Base-by-base conservation (phyloP, 2,329 filamentous ascomycete genomes). In the Nigrospora oryzae region DNA sequence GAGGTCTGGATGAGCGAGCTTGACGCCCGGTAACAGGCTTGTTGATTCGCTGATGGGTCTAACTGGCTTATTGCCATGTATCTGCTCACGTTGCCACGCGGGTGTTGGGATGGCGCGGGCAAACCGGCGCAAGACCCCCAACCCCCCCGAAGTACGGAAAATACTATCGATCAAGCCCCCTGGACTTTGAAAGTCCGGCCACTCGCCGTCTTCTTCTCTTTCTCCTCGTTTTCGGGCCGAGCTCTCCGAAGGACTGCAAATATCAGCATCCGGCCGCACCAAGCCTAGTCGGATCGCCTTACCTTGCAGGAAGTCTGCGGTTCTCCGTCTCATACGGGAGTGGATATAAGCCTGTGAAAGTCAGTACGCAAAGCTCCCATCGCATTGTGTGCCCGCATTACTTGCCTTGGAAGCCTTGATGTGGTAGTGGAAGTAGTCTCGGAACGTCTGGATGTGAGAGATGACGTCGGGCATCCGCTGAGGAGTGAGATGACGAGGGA, bases 401-500 rank as follows among this genome's bases (percentile, higher is more conserved):
- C 51, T 43, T 64, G 82, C 80, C 75, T 98, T 98, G 51, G 90
- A 96, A 30, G 93, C 94, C 71, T 98, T 98, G 70, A 98, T 98
- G 68, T 98, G 93, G 67, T 99, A 99, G 68, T 99, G 93, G 76
- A 99, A 98, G 69, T 98, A 98, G 63, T 98, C 93, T 54, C 93
- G 87, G 86, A 98, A 98, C 13, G 93, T 99, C 70, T 99, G 94
- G 58, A 99, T 97, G 65, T 98, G 94, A 42, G 90, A 96, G 56
- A 99, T 98, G 63, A 94, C 90, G 54, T 96, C 90, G 49, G 87
- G 84, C 71, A 94, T 88, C 62, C 89, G 81, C 66, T 96, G 89
- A 13, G 83, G 81, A 13, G 89, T 91, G 53, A 99, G 75, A 67
- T 99, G 94, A 52, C 93, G 84, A 39, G 93, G 91, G 73, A 98